Base-by-base conservation (phyloP, 2,329 filamentous ascomycete species). In the Nectriaceae sp. region DNA sequence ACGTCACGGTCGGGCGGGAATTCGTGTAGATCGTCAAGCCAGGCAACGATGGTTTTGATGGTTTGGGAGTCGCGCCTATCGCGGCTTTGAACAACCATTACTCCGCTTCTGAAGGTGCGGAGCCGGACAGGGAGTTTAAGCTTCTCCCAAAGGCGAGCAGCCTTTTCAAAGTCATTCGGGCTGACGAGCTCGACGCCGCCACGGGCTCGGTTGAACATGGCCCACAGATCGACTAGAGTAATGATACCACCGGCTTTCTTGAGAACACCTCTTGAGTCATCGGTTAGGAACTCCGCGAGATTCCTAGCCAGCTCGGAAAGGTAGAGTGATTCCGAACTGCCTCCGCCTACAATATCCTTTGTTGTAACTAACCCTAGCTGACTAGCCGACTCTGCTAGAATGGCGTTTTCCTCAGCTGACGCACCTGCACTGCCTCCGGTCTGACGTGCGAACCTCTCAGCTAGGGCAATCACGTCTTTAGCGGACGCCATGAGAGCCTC, bases 401-500 rank as follows among this genome's bases (percentile, higher is more conserved):
- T 75, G 8, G 83, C 84, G 57, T 80, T 88, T 11, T 90, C 84
- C 66, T 94, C 90, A 1, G 82, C 78, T 5, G 78, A 83, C 13
- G 75, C 79, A n/a, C 77, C 79, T 19, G 79, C 82, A 16, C 78
- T 79, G 21, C 78, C 81, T 10, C 77, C 75, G 52, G 74, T 74
- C 63, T 92, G 88, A 11, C 83, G 78, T 2, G 90, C 85, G 59
- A 97, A 93, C 15, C 85, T 85, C 69, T 97, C 93, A 1, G 94
- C 94, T 36, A 99, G 84, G 4, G 91, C 90, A 42, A 97, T 87
- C 41, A 99, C 90, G 65, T 99, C 90, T 66, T 97, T 97, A 4
- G 94, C 94, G 3, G 93, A 97, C 3, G 92, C 90, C 93, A 97
- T 99, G 31, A 99, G 77, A 3, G 94, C 92, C 66, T 97, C 93